Conservation (phyloP, 768 basidiomycete species). For the Podaxis sp. region DNA sequence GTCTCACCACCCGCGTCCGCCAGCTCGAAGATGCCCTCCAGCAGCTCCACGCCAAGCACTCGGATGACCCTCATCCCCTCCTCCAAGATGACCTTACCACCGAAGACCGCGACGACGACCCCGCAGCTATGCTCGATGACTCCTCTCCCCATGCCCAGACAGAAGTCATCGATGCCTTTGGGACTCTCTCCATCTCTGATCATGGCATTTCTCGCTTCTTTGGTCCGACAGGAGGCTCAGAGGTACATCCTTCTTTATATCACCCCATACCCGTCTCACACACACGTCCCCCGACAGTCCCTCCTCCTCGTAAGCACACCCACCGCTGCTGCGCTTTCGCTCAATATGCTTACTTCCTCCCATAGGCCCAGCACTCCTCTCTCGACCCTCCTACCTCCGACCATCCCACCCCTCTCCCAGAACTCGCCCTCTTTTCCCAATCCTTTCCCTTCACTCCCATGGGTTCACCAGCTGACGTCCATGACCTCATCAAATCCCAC, state of each 20-base stretch:
- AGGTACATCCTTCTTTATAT: slow-evolving; percentile 43
- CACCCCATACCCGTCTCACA: neutral
- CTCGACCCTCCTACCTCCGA: slow-evolving; percentile 24
- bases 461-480: slow-evolving; percentile 45
- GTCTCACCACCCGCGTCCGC: slow-evolving; percentile 53
- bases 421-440: slow-evolving; percentile 52
- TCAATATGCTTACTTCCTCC: slow-evolving; percentile 18
- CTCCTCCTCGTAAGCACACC: slow-evolving; percentile 25
- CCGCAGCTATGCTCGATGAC: slow-evolving; percentile 26
- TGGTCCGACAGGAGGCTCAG: slow-evolving; percentile 66
- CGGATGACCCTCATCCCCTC: slow-evolving; percentile 58
- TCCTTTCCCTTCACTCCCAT: slow-evolving; percentile 67
- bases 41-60: slow-evolving; percentile 47
- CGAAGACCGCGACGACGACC: slow-evolving; percentile 29
- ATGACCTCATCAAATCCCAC: slow-evolving; percentile 49
- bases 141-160: slow-evolving; percentile 9
- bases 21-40: slow-evolving; percentile 63
- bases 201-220: slow-evolving; percentile 63
- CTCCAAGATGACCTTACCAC: slow-evolving; percentile 53
- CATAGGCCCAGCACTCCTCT: slow-evolving; percentile 27
- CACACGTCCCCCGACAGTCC: slow-evolving; percentile 19
- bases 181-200: slow-evolving; percentile 60
- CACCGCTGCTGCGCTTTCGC: slow-evolving; percentile 15
- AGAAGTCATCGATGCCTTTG: slow-evolving; percentile 57
- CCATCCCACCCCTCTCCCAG: slow-evolving; percentile 23